These are phyloP conservation scores for Ulota crispa DNA, from an alignment of 225 moss, liverwort and hornwort species.

Conservation along the genomic window DNA sequence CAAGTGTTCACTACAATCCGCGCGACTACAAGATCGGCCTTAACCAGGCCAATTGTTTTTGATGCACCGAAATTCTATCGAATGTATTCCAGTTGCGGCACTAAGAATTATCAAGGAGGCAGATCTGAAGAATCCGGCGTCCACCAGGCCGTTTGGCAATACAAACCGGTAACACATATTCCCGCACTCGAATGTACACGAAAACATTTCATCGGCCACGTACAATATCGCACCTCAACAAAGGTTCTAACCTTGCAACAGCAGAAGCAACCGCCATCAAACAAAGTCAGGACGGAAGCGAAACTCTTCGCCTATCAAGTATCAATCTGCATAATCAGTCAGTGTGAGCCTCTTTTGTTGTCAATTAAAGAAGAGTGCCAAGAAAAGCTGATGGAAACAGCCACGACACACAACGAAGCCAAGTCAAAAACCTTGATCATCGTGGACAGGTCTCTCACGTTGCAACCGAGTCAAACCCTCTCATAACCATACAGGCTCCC, in stretches of 20 bases:
- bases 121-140: slow-evolving; percentile 28
- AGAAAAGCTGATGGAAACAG: slow-evolving; percentile 37
- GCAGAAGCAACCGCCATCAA: neutral
- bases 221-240: neutral
- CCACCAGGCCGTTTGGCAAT: neutral
- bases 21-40: neutral
- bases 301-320: neutral
- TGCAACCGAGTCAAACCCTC: slow-evolving; percentile 31
- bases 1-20: neutral
- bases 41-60: slow-evolving; percentile 21
- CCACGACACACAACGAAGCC: slow-evolving; percentile 5
- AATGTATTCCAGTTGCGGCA: slow-evolving; percentile 10
- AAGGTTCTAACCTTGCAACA: neutral
- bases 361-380: slow-evolving; percentile 41
- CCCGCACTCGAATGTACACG: neutral
- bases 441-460: slow-evolving; percentile 8
- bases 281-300: neutral
- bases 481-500: slow-evolving; percentile 16
- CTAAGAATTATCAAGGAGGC: neutral
- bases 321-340: slow-evolving; percentile 8
- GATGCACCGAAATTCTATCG: neutral
- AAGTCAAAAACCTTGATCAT: slow-evolving; percentile 30
- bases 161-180: neutral
- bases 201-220: neutral
- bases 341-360: neutral